These are phyloP conservation scores for Trichaptum fuscoviolaceum DNA, from an alignment of 768 basidiomycete genomes.

Conservation along the genomic window DNA sequence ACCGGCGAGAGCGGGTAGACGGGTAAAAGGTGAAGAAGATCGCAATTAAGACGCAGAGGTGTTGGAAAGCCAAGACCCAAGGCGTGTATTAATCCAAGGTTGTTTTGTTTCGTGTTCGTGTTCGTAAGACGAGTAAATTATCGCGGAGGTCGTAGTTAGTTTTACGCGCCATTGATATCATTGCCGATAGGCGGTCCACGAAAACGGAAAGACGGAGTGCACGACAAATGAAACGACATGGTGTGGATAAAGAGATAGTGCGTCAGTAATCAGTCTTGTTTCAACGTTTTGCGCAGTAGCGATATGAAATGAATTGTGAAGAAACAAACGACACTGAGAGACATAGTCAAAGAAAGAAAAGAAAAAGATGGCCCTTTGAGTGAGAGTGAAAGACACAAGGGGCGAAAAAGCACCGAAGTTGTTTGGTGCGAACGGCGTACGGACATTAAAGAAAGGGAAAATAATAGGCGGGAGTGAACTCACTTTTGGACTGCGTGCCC, in stretches of 20 bases:
- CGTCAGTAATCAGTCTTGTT: too few species aligned
- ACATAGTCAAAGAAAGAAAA: neutral
- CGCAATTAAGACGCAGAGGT: too few species aligned
- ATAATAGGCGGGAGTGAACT: conserved; percentile 22
- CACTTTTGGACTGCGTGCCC: conserved; percentile 73
- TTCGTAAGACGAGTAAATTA: neutral
- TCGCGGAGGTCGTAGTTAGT: neutral
- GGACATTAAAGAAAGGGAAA: too few species aligned
- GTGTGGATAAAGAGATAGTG: too few species aligned
- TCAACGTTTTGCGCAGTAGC: too few species aligned
- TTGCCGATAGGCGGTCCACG: neutral
- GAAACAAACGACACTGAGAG: too few species aligned
- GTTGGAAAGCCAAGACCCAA: neutral
- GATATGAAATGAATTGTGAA: neutral
- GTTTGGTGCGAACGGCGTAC: too few species aligned
- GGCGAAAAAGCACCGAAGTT: neutral
- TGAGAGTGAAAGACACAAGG: neutral
- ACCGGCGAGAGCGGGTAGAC: too few species aligned
- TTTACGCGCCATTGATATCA: neutral
- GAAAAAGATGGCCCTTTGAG: neutral
- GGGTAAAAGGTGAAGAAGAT: too few species aligned
- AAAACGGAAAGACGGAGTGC: neutral
- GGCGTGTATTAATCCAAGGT: neutral
- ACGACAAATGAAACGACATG: too few species aligned
- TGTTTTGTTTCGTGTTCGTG: neutral